phyloP scores from a whole-genome alignment of 164 flowering plant species.

The Echeveria elegans region DNA sequence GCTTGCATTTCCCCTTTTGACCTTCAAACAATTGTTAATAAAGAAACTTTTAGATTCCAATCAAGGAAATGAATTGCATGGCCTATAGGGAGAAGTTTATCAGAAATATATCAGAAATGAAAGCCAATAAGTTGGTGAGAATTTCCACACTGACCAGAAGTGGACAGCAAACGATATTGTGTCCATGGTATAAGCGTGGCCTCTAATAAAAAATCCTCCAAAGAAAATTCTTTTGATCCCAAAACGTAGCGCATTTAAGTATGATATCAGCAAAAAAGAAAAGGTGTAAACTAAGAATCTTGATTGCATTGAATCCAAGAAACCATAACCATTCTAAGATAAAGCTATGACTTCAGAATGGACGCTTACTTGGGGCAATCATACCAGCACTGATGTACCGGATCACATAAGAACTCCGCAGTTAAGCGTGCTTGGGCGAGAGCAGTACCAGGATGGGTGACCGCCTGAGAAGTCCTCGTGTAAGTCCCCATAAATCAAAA shows the following conservation, averaged over 20 bases:
- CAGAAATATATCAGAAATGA: neutral
- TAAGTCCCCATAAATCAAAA: no score
- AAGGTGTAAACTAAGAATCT: neutral
- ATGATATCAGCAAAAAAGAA: slow-evolving; percentile 50
- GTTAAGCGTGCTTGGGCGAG: no score
- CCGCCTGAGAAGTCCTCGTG: no score
- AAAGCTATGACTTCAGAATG: neutral
- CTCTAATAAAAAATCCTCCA: slow-evolving; percentile 97
- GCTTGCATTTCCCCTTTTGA: slow-evolving; percentile 84
- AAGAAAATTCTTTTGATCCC: slow-evolving; percentile 91
- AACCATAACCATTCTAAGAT: no score
- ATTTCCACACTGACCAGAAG: slow-evolving; percentile 55
- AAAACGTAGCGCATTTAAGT: slow-evolving; percentile 82
- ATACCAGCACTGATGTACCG: no score
- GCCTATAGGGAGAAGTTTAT: neutral
- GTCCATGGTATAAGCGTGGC: slow-evolving; percentile 98
- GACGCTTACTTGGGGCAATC: no score
- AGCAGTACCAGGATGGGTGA: no score
- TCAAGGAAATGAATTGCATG: neutral
- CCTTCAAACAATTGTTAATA: slow-evolving; percentile 33
- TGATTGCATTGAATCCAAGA: neutral
- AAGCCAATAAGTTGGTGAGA: neutral
- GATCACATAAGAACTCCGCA: no score
- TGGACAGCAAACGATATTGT: slow-evolving; percentile 93
- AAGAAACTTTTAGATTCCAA: slow-evolving; percentile 1